Conservation (phyloP, 208 protist genomes). For the Trypanosoma scelopori region DNA sequence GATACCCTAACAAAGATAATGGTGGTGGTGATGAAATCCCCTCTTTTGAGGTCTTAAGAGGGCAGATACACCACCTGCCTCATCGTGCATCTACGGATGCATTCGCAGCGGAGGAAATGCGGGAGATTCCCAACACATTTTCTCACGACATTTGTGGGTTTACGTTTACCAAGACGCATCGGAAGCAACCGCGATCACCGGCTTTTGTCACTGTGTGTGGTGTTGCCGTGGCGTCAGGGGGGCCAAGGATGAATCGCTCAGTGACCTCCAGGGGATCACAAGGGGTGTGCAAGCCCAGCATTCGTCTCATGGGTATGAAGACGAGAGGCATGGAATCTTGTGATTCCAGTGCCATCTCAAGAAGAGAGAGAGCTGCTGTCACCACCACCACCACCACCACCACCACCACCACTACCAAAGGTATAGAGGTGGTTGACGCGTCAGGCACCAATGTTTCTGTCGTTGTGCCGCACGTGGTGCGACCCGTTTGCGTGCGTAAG, state of each 20-base stretch:
- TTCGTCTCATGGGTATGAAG: background rate
- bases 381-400: too few relatives aligned
- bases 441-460: constrained; percentile 3
- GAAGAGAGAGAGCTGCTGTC: background rate
- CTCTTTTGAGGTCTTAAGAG: background rate
- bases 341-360: too few relatives aligned
- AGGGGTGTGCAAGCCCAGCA: background rate
- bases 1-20: background rate
- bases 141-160: too few relatives aligned
- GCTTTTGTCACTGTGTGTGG: constrained; percentile 7
- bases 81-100: too few relatives aligned
- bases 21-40: background rate
- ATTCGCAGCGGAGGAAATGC: too few relatives aligned
- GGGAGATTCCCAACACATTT: too few relatives aligned
- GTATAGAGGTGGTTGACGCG: constrained; percentile 1
- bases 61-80: too few relatives aligned
- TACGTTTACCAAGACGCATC: background rate
- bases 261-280: background rate
- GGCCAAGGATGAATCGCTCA: background rate
- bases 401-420: background rate
- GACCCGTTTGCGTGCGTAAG: background rate
- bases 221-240: background rate
- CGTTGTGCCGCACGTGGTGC: constrained; percentile 7
- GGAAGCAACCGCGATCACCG: background rate
- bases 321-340: background rate